Percentiles rank a stretch among this genome's conserved stretches.
Evolutionary conservation across 352 stramenopile genomes (phyloP).

Genomic region (Salisapilia sapeloensis): DNA sequence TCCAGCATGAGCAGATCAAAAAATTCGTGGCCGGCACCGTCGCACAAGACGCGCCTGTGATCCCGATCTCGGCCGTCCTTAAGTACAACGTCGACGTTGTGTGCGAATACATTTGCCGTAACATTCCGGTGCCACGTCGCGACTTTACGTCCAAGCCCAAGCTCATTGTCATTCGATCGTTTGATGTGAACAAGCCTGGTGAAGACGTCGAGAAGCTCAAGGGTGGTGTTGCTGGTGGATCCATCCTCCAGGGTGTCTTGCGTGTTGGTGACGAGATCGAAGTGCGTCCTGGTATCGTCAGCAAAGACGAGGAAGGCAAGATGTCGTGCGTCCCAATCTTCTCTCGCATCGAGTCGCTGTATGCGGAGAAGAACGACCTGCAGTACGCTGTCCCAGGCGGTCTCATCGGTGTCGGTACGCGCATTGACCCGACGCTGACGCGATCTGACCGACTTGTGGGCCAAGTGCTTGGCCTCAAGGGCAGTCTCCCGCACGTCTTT

Average conservation of each 20-base stretch:
- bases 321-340: conserved; percentile 91
- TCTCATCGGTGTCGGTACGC: conserved; percentile 98
- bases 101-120: conserved; percentile 98
- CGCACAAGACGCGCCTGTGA: conserved; percentile 96
- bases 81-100: conserved; percentile 99
- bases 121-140: conserved; percentile 95
- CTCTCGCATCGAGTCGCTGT: conserved; percentile 92
- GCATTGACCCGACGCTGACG: conserved; percentile 98
- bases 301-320: conserved; percentile 93
- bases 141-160: conserved; percentile 97
- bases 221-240: conserved; percentile 84
- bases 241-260: conserved; percentile 94
- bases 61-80: conserved; percentile 98
- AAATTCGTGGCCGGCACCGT: conserved; percentile 82
- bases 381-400: conserved; percentile 98
- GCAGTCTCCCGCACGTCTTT: conserved; percentile 96
- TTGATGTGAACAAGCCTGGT: conserved; percentile 99
- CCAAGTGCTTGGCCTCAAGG: conserved; percentile 95
- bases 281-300: conserved; percentile 97
- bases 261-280: conserved; percentile 98
- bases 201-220: conserved; percentile 97
- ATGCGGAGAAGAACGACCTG: conserved; percentile 98
- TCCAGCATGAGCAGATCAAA: conserved; percentile 96
- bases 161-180: conserved; percentile 99
- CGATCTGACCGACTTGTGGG: conserved; percentile 98